Evolutionary conservation across 192 early-diverging fungal species (phyloP), one percentile per base, ranked within the genome.

Genomic region (Paraglomus occultum): DNA sequence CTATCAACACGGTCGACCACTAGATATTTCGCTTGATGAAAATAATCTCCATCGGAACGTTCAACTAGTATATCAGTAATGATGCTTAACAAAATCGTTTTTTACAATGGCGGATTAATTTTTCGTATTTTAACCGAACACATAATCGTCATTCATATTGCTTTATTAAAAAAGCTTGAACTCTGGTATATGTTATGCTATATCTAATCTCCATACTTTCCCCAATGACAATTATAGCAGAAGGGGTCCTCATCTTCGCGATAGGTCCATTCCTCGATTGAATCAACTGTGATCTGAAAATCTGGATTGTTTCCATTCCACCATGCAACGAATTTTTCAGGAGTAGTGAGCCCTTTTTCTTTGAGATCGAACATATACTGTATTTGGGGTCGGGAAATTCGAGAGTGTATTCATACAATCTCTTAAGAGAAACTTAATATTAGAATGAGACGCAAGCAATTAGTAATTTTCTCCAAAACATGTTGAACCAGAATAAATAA

Each of bases 341-440:
- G n/a, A 62, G 60, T 62, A 62, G 60, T 62, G n/a, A 45, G 44
- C 14, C 60, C 43, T 62, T 62, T 62, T 38, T 42, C 47, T 45
- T 62, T 62, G 44, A 49, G 46, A 4, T 49, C 0, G 40, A 65
- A 65, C 0, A 65, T 39, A n/a, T n/a, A n/a, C n/a, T n/a, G 48
- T 65, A 51, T 51, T 65, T 65, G 0, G 63, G 10, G 9, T 65
- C 49, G 39, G 63, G 49, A 65, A 65, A 65, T 51, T 51, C 31
- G 9, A 15, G 22, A 39, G n/a, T 51, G 39, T 65, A 15, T 38
- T 65, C 9, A 38, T 65, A 65, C 4, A 10, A 4, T 65, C 12
- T 39, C 9, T 65, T 65, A 39, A 65, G 63, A 51, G 10, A 65
- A 65, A 50, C 63, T 65, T 65, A 65, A 65, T 65, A 51, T 65